Percentiles rank a stretch among this genome's conserved stretches.
Conservation (phyloP, 805 yeast genomes). For the Clavispora phyllophila region DNA sequence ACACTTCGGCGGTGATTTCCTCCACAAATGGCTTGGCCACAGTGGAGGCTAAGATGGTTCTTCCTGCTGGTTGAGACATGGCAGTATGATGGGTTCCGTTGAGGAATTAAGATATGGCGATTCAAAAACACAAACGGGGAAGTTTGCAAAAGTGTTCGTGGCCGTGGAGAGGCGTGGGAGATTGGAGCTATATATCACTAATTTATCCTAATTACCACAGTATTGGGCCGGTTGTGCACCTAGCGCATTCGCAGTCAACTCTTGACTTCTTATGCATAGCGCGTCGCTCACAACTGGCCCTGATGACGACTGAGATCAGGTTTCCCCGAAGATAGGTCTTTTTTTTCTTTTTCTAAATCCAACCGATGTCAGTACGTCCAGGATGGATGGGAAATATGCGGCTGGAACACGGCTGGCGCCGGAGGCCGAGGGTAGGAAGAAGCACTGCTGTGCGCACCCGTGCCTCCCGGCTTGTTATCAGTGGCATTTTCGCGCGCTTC, state of each 20-base stretch:
- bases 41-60: constrained; percentile 80
- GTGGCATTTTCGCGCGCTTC: no score
- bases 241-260: not conserved
- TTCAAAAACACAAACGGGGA: not conserved
- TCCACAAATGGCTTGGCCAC: constrained; percentile 78
- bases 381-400: no score
- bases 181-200: not conserved
- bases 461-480: no score
- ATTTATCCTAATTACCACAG: not conserved
- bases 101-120: not conserved
- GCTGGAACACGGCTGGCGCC: no score
- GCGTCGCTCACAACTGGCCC: not conserved
- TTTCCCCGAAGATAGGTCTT: no score
- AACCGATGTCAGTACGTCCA: no score
- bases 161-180: not conserved
- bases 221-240: not conserved
- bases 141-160: not conserved
- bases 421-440: no score
- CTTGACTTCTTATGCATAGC: not conserved
- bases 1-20: constrained; percentile 62
- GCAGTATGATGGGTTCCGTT: not conserved
- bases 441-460: no score
- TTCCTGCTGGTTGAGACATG: constrained; percentile 51
- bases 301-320: no score
- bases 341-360: no score